Evolutionary conservation across 352 stramenopile genomes (phyloP).

Genomic region (Peronospora destructor): DNA sequence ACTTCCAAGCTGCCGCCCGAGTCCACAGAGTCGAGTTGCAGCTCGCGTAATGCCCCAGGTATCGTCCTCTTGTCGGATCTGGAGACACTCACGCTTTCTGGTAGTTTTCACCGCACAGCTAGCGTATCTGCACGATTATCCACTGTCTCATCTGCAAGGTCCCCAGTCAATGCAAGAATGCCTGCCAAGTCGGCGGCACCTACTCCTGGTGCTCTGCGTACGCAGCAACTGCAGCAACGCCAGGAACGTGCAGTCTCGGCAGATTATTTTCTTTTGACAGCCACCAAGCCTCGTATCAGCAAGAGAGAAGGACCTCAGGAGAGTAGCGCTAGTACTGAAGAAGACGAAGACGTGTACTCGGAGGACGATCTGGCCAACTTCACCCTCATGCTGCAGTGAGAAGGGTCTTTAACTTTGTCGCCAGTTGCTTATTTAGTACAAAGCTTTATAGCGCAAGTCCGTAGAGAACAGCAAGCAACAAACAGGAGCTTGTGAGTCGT

Average conservation of each 20-base stretch:
- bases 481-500: conserved; percentile 12
- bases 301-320: conserved; percentile 21
- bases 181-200: conserved; percentile 17
- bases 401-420: conserved; percentile 10
- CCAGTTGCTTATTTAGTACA: conserved; percentile 25
- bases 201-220: conserved; percentile 8
- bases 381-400: conserved; percentile 39
- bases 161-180: conserved; percentile 7
- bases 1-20: conserved; percentile 38
- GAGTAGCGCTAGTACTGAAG: conserved; percentile 29
- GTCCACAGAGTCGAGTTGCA: conserved; percentile 36
- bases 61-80: conserved; percentile 62
- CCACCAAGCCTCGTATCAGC: conserved; percentile 11
- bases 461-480: conserved; percentile 13
- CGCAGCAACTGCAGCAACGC: conserved; percentile 24
- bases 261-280: conserved; percentile 37
- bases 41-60: conserved; percentile 33
- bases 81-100: conserved; percentile 54
- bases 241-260: conserved; percentile 47
- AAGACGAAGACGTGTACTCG: conserved; percentile 42
- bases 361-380: conserved; percentile 74
- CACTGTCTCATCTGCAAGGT: conserved; percentile 11
- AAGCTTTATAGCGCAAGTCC: background rate
- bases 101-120: conserved; percentile 37
- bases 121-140: conserved; percentile 21